Conservation (phyloP, 75 land plant species). For the Sequoia sempervirens region DNA sequence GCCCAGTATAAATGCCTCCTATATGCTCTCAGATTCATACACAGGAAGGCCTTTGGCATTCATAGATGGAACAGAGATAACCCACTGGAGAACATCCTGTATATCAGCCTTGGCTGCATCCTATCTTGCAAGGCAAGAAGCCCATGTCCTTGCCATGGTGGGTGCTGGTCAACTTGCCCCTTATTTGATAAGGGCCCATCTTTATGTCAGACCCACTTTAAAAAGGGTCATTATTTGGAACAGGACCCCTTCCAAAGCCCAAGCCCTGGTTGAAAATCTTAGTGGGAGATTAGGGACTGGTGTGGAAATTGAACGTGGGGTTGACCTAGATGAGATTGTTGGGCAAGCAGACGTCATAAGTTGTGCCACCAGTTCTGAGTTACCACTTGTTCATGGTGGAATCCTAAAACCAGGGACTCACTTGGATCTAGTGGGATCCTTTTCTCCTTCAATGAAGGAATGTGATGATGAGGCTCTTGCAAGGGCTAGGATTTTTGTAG, state of each 20-base stretch:
- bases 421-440: slow-evolving; percentile 86
- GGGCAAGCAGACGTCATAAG: slow-evolving; percentile 54
- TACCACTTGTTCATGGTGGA: slow-evolving; percentile 58
- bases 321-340: slow-evolving; percentile 45
- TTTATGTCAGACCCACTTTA: slow-evolving; percentile 43
- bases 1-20: slow-evolving; percentile 69
- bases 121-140: slow-evolving; percentile 37
- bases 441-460: slow-evolving; percentile 71
- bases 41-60: slow-evolving; percentile 69
- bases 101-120: slow-evolving; percentile 78
- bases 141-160: slow-evolving; percentile 55
- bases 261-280: slow-evolving; percentile 30
- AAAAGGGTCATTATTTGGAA: slow-evolving; percentile 68
- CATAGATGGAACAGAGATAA: slow-evolving; percentile 81
- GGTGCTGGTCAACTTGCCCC: slow-evolving; percentile 84
- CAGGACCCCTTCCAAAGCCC: slow-evolving; percentile 54
- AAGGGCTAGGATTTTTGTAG: slow-evolving; percentile 67
- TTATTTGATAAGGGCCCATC: slow-evolving; percentile 76
- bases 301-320: slow-evolving; percentile 24
- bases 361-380: slow-evolving; percentile 74
- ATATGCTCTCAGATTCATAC: slow-evolving; percentile 54
- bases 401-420: slow-evolving; percentile 66
- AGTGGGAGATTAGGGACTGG: background rate
- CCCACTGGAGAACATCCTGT: slow-evolving; percentile 72
- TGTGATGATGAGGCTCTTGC: slow-evolving; percentile 77